Percentiles rank a stretch among this genome's conserved stretches.
These are phyloP conservation scores for Aspergillus felis DNA, from an alignment of 2,329 filamentous ascomycete species.

Conservation along the genomic window DNA sequence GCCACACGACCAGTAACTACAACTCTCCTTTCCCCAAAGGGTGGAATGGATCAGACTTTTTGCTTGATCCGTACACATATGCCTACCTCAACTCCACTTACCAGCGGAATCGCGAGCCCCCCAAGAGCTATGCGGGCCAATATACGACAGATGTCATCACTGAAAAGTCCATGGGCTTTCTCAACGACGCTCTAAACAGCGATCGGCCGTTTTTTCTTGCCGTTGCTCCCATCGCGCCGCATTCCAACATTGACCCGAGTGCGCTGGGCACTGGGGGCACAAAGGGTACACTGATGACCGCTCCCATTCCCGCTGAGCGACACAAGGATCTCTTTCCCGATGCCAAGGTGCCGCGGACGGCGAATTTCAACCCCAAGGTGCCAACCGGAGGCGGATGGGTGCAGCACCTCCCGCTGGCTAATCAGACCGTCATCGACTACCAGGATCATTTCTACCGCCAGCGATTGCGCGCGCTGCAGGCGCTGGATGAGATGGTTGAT, in stretches of 20 bases:
- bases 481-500: conserved; percentile 55
- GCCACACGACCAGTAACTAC: conserved; percentile 49
- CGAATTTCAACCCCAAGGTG: conserved; percentile 61
- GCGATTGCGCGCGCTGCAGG: conserved; percentile 49
- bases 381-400: conserved; percentile 48
- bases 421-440: conserved; percentile 46
- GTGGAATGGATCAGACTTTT: conserved; percentile 36
- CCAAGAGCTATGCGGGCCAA: conserved; percentile 50
- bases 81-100: conserved; percentile 61
- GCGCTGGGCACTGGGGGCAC: conserved; percentile 13
- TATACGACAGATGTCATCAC: conserved; percentile 57
- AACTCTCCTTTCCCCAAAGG: conserved; percentile 35
- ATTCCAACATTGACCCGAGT: conserved; percentile 52
- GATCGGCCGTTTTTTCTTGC: conserved; percentile 62
- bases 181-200: conserved; percentile 53
- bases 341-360: conserved; percentile 56
- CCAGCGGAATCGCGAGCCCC: conserved; percentile 53
- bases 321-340: conserved; percentile 61
- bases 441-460: conserved; percentile 52
- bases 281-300: conserved; percentile 35
- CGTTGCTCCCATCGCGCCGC: conserved; percentile 64
- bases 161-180: conserved; percentile 52
- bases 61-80: conserved; percentile 51
- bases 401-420: conserved; percentile 40
- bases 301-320: conserved; percentile 56